Percentiles rank a stretch among this genome's conserved stretches.
phyloP scores from a whole-genome alignment of 2,329 filamentous ascomycete genomes.

The Myriosclerotinia scirpicola region DNA sequence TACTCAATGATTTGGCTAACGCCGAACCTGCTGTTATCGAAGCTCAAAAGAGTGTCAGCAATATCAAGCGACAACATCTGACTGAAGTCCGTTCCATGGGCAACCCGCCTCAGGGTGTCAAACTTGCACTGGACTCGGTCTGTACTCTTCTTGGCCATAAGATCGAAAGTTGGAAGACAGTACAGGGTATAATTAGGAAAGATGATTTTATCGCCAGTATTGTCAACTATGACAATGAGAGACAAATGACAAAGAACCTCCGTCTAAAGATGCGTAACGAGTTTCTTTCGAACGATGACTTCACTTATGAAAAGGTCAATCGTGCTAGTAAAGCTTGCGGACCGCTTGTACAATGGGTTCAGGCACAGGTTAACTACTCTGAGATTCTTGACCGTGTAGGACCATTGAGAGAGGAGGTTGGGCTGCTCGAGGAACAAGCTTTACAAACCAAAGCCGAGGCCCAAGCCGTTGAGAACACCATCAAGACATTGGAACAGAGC shows the following conservation, averaged over 20 bases:
- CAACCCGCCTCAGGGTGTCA: slow-evolving; percentile 86
- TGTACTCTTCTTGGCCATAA: slow-evolving; percentile 92
- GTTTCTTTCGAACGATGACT: slow-evolving; percentile 89
- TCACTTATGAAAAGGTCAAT: slow-evolving; percentile 94
- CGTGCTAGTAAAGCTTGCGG: slow-evolving; percentile 96
- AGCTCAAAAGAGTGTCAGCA: slow-evolving; percentile 93
- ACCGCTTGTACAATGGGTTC: slow-evolving; percentile 94
- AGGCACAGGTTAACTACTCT: slow-evolving; percentile 96
- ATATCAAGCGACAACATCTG: slow-evolving; percentile 96
- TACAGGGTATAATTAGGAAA: slow-evolving; percentile 81
- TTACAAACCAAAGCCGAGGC: slow-evolving; percentile 92
- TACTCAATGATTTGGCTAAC: slow-evolving; percentile 80
- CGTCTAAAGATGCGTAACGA: slow-evolving; percentile 89
- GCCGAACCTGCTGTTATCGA: slow-evolving; percentile 92
- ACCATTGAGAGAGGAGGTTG: slow-evolving; percentile 86
- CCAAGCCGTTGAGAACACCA: slow-evolving; percentile 85
- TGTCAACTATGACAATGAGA: slow-evolving; percentile 94
- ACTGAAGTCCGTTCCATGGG: slow-evolving; percentile 98
- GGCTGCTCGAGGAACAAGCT: slow-evolving; percentile 81
- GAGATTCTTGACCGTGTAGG: slow-evolving; percentile 94
- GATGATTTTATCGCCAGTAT: slow-evolving; percentile 99
- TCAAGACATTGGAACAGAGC: slow-evolving; percentile 79
- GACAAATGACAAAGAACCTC: slow-evolving; percentile 82
- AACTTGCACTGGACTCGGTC: slow-evolving; percentile 91
- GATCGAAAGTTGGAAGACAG: slow-evolving; percentile 85